phyloP scores from a whole-genome alignment of 2,329 filamentous ascomycete genomes.

The Penicillium sp. region DNA sequence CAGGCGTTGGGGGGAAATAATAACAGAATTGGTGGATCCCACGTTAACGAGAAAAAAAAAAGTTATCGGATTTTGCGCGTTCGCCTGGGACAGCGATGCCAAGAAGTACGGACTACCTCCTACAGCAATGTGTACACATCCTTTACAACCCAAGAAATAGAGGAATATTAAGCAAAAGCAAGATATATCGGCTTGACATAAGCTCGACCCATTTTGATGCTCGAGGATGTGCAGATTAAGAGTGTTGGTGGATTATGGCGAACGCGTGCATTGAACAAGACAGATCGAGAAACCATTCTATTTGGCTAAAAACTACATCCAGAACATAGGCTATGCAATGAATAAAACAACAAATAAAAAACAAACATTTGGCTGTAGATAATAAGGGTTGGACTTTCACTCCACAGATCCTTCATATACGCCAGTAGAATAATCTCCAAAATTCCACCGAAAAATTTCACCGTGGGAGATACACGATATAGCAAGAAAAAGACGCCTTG shows the following conservation, averaged over 20 bases:
- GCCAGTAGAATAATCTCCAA: constrained; percentile 18
- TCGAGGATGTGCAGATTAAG: too few relatives aligned
- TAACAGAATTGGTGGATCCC: constrained; percentile 1
- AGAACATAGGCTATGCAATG: constrained; percentile 9
- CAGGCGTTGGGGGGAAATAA: neutral
- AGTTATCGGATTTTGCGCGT: constrained; percentile 1
- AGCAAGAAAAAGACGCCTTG: constrained; percentile 19
- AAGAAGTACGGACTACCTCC: neutral
- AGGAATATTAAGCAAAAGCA: too few relatives aligned
- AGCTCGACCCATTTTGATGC: too few relatives aligned
- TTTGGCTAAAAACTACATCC: constrained; percentile 9
- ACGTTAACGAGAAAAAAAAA: neutral
- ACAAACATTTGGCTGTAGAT: constrained; percentile 11
- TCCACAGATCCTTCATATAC: constrained; percentile 20
- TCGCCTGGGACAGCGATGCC: neutral
- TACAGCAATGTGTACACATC: neutral
- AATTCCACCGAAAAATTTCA: constrained; percentile 19
- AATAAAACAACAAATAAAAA: neutral
- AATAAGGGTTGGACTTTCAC: constrained; percentile 16
- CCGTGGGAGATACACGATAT: constrained; percentile 17
- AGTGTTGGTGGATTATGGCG: too few relatives aligned
- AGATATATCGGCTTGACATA: too few relatives aligned
- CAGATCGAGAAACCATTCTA: constrained; percentile 6
- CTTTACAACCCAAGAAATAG: too few relatives aligned
- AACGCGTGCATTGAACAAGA: neutral